Evolutionary conservation across 805 yeast species (phyloP), one percentile per base, ranked within the genome.

Genomic region (Kurtzmaniella cleridarum): DNA sequence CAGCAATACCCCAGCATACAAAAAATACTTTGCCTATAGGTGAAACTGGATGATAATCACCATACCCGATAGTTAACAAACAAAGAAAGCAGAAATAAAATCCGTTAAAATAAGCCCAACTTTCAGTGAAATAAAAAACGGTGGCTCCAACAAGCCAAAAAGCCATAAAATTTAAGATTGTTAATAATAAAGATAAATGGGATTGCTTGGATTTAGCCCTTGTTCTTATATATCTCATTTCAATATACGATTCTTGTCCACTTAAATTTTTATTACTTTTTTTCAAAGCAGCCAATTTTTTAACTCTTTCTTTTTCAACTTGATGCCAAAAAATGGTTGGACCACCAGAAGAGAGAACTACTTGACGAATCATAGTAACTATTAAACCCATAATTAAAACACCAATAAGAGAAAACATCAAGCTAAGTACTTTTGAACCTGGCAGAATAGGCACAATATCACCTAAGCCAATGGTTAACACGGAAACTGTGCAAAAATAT

Each of bases 21-120:
- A 88, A 88, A 47, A 87, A 77, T 1, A 82, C 74, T 31, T 83
- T 62, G 1, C 95, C 95, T 5, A 84, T 81, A 1, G 79, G 60
- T 0, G 80, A 59, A 1, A 36, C 41, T 1, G 95, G 95, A 1
- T 78, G 67, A 48, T 66, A 79, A 52, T 81, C 89, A 24, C 96
- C 96, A 58, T 84, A 87, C 1, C 96, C 96, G 40, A 89, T 83
- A 0, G 96, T 85, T 5, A 87, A 60, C 38, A 89, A 71, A 50
- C 91, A 79, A 30, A 84, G 61, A 45, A 83, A 78, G 43, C 90
- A 78, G 51, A 85, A 88, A 60, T 89, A 89, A n/a, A 84, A 67
- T 2, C 79, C 71, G 38, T 78, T 65, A 46, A 83, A 84, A 57
- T 81, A 89, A 5, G 71, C 43, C 96, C 96, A 89, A 3, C 60